These are phyloP conservation scores for Aristolochia fimbriata DNA, from an alignment of 164 flowering plant species.

Conservation along the genomic window DNA sequence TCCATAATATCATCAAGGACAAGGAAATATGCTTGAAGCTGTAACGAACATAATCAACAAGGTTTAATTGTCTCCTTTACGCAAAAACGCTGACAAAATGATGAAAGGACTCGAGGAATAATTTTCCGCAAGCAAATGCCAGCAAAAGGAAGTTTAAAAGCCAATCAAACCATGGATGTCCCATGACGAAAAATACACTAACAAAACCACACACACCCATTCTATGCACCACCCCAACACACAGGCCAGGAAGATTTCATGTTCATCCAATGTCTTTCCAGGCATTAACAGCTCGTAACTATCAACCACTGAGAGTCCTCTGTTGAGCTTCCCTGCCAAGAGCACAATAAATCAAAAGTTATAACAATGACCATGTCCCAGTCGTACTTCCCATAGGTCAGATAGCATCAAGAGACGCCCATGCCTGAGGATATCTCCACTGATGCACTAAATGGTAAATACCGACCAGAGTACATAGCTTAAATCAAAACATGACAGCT, in stretches of 20 bases:
- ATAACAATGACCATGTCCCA: too few relatives aligned
- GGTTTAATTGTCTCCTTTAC: too few relatives aligned
- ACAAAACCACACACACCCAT: slow-evolving; percentile 48
- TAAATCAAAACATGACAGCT: background rate
- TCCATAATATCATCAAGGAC: slow-evolving; percentile 98
- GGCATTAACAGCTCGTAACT: slow-evolving; percentile 68
- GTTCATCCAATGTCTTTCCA: slow-evolving; percentile 58
- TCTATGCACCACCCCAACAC: slow-evolving; percentile 97
- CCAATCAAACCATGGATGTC: too few relatives aligned
- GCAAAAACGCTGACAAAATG: slow-evolving; percentile 3
- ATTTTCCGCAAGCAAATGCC: background rate
- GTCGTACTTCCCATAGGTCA: background rate
- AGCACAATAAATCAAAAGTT: background rate
- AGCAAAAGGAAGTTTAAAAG: too few relatives aligned
- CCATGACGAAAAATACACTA: too few relatives aligned
- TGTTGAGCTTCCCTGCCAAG: slow-evolving; percentile 72
- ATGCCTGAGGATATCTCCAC: background rate
- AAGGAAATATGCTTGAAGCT: slow-evolving; percentile 97
- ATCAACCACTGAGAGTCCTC: slow-evolving; percentile 89
- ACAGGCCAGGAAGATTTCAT: slow-evolving; percentile 62
- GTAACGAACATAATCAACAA: slow-evolving; percentile 14
- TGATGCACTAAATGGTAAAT: background rate
- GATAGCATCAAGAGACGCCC: background rate
- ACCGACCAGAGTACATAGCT: background rate
- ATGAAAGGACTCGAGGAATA: background rate